These are phyloP conservation scores for Beauveria pseudobassiana DNA, from an alignment of 2,329 filamentous ascomycete genomes.

Conservation along the genomic window DNA sequence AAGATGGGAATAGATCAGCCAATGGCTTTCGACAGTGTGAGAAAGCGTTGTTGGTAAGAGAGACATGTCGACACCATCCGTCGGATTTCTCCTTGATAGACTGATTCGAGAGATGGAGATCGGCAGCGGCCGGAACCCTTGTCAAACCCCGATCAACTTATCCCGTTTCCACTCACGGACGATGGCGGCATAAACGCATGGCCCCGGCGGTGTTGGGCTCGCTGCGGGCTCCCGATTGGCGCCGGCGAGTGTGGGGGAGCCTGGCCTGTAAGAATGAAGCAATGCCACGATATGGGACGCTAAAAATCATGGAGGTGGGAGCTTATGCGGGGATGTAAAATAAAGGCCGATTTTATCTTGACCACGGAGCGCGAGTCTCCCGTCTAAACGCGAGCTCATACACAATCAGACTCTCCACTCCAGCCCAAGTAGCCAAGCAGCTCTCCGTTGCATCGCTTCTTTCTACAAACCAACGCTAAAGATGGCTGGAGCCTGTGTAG, in stretches of 20 bases:
- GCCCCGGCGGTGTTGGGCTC: no score
- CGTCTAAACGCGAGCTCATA: neutral
- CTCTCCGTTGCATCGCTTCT: neutral
- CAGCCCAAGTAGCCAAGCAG: neutral
- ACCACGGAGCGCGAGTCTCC: neutral
- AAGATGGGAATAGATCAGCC: no score
- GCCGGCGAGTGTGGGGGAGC: neutral
- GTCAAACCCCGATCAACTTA: neutral
- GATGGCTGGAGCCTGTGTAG: constrained; percentile 33
- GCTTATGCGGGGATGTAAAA: neutral
- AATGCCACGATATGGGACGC: neutral
- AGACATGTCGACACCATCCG: no score
- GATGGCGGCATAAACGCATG: no score
- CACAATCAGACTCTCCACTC: neutral
- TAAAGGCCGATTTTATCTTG: neutral
- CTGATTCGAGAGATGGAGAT: no score
- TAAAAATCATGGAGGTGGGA: neutral
- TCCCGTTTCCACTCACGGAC: no score
- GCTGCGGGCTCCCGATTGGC: neutral
- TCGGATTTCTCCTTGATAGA: no score
- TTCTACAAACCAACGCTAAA: neutral
- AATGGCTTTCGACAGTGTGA: no score
- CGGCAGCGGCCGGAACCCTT: no score
- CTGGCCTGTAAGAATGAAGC: neutral
- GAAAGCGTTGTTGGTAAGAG: no score